These are phyloP conservation scores for Serendipita sp. DNA, from an alignment of 768 basidiomycete species.

Conservation along the genomic window DNA sequence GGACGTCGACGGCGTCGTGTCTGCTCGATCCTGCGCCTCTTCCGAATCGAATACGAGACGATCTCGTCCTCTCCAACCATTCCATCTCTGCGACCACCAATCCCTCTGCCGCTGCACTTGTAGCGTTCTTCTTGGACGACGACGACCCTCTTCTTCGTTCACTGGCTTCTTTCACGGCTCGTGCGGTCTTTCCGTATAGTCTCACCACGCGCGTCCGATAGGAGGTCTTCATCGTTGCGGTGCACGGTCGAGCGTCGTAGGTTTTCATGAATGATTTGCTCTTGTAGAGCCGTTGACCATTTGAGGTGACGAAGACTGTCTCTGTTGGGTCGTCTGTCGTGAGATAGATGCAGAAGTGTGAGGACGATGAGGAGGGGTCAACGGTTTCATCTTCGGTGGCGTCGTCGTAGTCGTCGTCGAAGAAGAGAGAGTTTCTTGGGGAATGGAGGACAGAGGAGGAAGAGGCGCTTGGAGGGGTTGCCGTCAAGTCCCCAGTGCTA, in stretches of 20 bases:
- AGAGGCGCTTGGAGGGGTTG: no score
- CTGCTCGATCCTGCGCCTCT: not conserved
- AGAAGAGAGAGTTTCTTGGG: no score
- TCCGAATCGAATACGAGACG: slow-evolving; percentile 4
- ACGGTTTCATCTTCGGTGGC: no score
- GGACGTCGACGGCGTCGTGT: not conserved
- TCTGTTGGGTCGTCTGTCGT: not conserved
- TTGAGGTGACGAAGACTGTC: not conserved
- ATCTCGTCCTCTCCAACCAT: not conserved
- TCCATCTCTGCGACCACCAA: not conserved
- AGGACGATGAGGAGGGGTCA: not conserved
- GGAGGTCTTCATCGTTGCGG: not conserved
- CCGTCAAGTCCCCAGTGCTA: no score
- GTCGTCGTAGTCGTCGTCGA: no score
- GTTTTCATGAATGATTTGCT: not conserved
- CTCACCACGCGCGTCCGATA: not conserved
- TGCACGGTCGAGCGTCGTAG: not conserved
- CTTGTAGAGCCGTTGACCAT: not conserved
- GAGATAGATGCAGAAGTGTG: not conserved
- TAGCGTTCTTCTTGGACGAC: not conserved
- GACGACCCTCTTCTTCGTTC: not conserved
- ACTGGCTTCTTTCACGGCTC: not conserved
- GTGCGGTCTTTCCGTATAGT: slow-evolving; percentile 1
- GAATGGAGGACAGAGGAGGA: no score
- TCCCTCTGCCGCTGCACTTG: not conserved